phyloP scores from a whole-genome alignment of 495 filamentous ascomycete species.

The Usnea hakonensis region DNA sequence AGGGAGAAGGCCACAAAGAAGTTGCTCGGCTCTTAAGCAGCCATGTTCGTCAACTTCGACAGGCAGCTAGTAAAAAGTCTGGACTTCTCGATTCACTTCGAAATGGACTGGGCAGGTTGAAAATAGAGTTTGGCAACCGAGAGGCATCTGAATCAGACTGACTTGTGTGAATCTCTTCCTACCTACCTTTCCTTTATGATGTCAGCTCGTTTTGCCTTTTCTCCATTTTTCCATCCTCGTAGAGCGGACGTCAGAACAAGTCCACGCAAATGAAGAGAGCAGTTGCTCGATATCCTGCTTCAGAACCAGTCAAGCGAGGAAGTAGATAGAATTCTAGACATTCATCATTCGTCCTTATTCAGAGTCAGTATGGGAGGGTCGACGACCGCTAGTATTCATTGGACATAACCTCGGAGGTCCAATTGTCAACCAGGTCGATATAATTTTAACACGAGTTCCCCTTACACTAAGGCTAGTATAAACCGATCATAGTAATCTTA shows the following conservation, averaged over 20 bases:
- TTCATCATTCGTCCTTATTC: background rate
- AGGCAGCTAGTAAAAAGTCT: constrained; percentile 1
- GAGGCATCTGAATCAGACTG: too few relatives aligned
- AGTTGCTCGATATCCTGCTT: background rate
- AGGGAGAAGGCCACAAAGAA: constrained; percentile 14
- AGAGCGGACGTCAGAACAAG: background rate
- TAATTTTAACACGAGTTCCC: too few relatives aligned
- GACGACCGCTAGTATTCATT: background rate
- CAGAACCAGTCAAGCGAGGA: background rate
- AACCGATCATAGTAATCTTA: too few relatives aligned
- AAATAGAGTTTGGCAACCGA: too few relatives aligned
- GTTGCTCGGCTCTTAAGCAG: constrained; percentile 18
- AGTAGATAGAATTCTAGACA: background rate
- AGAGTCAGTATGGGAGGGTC: background rate
- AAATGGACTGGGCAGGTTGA: constrained; percentile 4
- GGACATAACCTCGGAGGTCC: too few relatives aligned
- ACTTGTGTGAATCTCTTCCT: too few relatives aligned
- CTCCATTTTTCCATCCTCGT: too few relatives aligned
- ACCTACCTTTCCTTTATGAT: too few relatives aligned
- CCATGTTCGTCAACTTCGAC: constrained; percentile 7
- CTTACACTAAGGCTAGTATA: too few relatives aligned
- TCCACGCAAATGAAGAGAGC: background rate
- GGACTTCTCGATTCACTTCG: constrained; percentile 1
- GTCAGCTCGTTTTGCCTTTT: too few relatives aligned
- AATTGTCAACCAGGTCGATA: too few relatives aligned